Evolutionary conservation across 2,329 filamentous ascomycete species (phyloP).

Genomic region (Fusarium veterinarium): DNA sequence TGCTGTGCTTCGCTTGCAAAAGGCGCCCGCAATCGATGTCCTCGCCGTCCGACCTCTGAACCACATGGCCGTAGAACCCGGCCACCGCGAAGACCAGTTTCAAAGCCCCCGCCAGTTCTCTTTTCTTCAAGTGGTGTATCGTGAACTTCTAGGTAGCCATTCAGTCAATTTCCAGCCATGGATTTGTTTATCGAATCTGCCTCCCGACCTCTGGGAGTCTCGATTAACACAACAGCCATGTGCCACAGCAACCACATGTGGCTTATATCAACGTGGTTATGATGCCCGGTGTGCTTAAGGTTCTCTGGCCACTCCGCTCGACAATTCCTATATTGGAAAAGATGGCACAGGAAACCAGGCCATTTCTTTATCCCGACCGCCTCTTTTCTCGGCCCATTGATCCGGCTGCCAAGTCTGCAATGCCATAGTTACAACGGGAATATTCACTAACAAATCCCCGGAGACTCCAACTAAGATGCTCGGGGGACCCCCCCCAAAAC

Average conservation of each 20-base stretch:
- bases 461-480: conserved; percentile 26
- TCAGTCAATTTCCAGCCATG: conserved; percentile 10
- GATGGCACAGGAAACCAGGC: conserved; percentile 13
- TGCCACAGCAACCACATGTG: conserved; percentile 28
- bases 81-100: conserved; percentile 23
- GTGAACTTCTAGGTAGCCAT: not conserved
- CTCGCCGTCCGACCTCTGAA: conserved; percentile 11
- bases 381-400: conserved; percentile 41
- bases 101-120: not conserved
- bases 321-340: conserved; percentile 25
- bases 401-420: conserved; percentile 42
- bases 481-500: conserved; percentile 29
- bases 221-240: conserved; percentile 19
- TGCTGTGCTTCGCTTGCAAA: conserved; percentile 27
- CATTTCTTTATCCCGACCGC: conserved; percentile 20
- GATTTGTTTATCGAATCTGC: conserved; percentile 5
- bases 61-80: conserved; percentile 32
- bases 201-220: conserved; percentile 12
- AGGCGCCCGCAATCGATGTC: conserved; percentile 16
- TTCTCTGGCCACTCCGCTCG: conserved; percentile 20
- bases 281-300: conserved; percentile 5
- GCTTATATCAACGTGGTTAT: conserved; percentile 18
- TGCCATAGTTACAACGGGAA: conserved; percentile 32
- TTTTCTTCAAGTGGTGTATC: not conserved
- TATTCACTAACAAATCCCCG: conserved; percentile 21